Evolutionary conservation across 345 rosid genomes (phyloP).

Genomic region (Hibiscus syriacus): DNA sequence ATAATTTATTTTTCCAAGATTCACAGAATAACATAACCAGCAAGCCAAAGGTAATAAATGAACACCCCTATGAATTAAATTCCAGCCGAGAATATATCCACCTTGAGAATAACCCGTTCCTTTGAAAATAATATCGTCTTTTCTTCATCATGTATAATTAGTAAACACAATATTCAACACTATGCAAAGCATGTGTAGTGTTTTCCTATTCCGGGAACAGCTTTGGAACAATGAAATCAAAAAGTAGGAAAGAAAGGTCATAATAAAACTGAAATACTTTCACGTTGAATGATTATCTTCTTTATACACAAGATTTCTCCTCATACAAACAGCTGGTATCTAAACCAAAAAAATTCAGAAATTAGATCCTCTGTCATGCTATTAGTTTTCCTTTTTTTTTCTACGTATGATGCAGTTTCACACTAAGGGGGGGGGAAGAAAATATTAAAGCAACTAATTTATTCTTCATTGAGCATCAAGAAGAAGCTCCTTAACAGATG

Average conservation of each 20-base stretch:
- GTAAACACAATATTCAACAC: no score
- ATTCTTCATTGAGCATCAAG: not conserved
- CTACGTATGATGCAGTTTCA: no score
- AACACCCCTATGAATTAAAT: not conserved
- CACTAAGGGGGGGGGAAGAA: not conserved
- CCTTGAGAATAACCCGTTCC: no score
- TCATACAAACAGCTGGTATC: not conserved
- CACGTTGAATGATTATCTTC: not conserved
- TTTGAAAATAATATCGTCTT: no score
- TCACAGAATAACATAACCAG: not conserved
- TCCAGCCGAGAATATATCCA: not conserved
- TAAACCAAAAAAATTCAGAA: not conserved
- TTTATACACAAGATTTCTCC: conserved; percentile 4
- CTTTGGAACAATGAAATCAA: not conserved
- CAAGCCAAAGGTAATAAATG: not conserved
- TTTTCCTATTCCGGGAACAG: no score
- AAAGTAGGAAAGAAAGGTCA: not conserved
- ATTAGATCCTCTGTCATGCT: not conserved
- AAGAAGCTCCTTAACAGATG: not conserved
- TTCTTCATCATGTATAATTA: no score
- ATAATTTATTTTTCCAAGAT: not conserved
- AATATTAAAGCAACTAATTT: not conserved
- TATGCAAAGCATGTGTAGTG: no score
- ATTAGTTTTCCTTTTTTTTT: not conserved
- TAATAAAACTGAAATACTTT: not conserved